phyloP scores from a whole-genome alignment of 768 basidiomycete species.

The Phlebiopsis flavidoalba region DNA sequence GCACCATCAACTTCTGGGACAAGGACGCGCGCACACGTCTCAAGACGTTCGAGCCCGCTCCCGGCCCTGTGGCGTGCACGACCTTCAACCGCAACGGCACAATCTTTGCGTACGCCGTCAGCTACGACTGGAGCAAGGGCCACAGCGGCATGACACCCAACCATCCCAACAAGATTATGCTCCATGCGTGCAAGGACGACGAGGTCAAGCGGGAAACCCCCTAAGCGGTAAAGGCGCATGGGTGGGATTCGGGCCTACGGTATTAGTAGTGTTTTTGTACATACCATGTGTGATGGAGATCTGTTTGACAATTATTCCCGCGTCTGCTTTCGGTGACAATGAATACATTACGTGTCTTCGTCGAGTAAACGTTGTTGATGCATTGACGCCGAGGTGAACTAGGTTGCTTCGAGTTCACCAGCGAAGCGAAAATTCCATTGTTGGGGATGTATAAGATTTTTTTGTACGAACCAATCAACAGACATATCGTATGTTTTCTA shows the following conservation, averaged over 20 bases:
- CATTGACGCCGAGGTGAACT: too few species aligned
- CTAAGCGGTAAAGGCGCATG: constrained; percentile 53
- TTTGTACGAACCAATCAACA: too few species aligned
- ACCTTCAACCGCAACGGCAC: constrained; percentile 84
- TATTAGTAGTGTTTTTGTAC: constrained; percentile 21
- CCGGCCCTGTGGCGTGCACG: constrained; percentile 73
- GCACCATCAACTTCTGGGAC: constrained; percentile 90
- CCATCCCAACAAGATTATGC: constrained; percentile 74
- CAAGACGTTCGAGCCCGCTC: constrained; percentile 77
- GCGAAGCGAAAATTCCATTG: too few species aligned
- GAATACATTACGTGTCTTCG: too few species aligned
- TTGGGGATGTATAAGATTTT: too few species aligned
- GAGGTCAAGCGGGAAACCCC: constrained; percentile 20
- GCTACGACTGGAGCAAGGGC: constrained; percentile 93
- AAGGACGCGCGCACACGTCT: constrained; percentile 86
- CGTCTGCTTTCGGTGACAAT: too few species aligned
- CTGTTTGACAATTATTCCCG: not conserved
- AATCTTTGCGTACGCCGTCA: constrained; percentile 88
- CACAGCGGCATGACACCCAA: constrained; percentile 76
- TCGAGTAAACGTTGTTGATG: too few species aligned
- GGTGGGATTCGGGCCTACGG: constrained; percentile 44
- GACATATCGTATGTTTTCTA: too few species aligned
- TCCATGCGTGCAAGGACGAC: constrained; percentile 84
- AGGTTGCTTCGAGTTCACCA: too few species aligned
- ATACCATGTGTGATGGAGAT: not conserved